Base-by-base conservation (phyloP, 495 filamentous ascomycete species). In the Diplogelasinospora grovesii region DNA sequence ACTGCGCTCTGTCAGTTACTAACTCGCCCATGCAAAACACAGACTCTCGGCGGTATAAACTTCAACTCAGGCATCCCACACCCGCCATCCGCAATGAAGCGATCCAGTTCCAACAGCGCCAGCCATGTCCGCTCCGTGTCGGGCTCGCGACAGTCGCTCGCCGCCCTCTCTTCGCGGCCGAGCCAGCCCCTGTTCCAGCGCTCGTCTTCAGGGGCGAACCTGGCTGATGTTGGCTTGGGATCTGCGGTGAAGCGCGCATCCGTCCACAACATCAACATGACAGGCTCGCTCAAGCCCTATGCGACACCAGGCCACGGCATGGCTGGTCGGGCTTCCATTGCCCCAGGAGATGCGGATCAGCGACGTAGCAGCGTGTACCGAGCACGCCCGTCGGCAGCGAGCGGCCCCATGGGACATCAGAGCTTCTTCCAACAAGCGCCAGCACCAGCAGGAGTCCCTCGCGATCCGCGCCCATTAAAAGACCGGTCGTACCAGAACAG, bases 1-100 rank as follows among this genome's bases (percentile, higher is more conserved):
- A n/a, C 8, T 23, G 4, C 20, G 16, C 6, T 15, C 4, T 36
- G 6, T 4, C 21, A 18, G 15, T 11, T 29, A 6, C n/a, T n/a
- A n/a, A n/a, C 15, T 5, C 24, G 22, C 29, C 23, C 15, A 24
- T 36, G 32, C 7, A 8, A 22, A 5, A 27, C 47, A 27, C 60
- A 92, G 86, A 89, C 86, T 20, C 76, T 93, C 28, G 86, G 79
- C 47, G 75, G 77, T 51, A 73, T 89, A 53, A 85, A 79, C 55
- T 76, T 79, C 60, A 90, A 82, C 54, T 81, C 83, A 26, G 69
- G 77, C n/a, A 83, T 95, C 39, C 89, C 89, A 4, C 85, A 88
- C 61, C 88, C 89, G 4, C 70, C 83, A n/a, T 96, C 92, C n/a
- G 86, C 92, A 18, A 74, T 97, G 70, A 96, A 96, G 65, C 86